These are phyloP conservation scores for Dothiorella sarmentorum DNA, from an alignment of 2,329 filamentous ascomycete genomes.

Conservation along the genomic window DNA sequence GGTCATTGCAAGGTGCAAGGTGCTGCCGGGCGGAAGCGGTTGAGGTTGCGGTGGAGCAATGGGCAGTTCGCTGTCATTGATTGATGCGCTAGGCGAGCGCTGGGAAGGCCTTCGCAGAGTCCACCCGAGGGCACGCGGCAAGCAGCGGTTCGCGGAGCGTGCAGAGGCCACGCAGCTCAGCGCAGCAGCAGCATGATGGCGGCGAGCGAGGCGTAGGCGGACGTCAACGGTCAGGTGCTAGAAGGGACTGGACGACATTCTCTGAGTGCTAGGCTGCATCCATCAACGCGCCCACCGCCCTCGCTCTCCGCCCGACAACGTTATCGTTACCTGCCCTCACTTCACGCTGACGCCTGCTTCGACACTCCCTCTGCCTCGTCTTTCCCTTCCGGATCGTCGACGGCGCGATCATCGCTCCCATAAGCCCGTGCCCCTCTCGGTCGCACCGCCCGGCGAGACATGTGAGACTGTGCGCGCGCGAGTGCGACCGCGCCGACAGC, in stretches of 20 bases:
- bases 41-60: slow-evolving; percentile 18
- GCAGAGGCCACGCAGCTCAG: slow-evolving; percentile 12
- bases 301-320: slow-evolving; percentile 1
- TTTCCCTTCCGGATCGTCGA: background rate
- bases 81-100: slow-evolving; percentile 15
- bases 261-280: slow-evolving; percentile 2
- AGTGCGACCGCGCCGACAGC: slow-evolving; percentile 8
- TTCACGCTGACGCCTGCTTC: background rate
- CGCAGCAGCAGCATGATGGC: background rate
- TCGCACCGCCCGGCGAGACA: background rate
- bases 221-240: slow-evolving; percentile 4
- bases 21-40: slow-evolving; percentile 9
- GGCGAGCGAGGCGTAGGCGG: background rate
- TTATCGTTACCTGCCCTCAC: too few relatives aligned
- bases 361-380: background rate
- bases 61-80: slow-evolving; percentile 17
- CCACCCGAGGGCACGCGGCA: slow-evolving; percentile 16
- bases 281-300: background rate
- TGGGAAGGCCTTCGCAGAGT: slow-evolving; percentile 1
- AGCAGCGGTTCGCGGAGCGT: slow-evolving; percentile 16
- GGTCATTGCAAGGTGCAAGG: slow-evolving; percentile 20
- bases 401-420: background rate
- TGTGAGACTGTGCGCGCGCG: slow-evolving; percentile 7
- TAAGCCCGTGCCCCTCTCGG: background rate
- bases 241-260: too few relatives aligned